These are phyloP conservation scores for Tolypocladium sp. DNA, from an alignment of 2,329 filamentous ascomycete genomes.

Conservation along the genomic window DNA sequence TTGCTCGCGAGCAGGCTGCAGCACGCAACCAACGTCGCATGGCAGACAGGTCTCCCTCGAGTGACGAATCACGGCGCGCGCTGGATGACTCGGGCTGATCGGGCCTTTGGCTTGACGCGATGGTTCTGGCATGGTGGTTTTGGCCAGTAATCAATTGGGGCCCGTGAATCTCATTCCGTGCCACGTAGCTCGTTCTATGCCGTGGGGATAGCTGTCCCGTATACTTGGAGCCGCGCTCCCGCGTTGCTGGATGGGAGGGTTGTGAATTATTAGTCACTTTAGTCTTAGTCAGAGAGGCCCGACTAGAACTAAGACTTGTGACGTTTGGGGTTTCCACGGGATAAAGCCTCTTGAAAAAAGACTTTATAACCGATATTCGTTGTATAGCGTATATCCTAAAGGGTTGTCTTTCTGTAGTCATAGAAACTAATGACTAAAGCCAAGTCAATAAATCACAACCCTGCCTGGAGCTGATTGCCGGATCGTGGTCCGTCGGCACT, in stretches of 20 bases:
- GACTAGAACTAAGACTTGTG: too few species aligned
- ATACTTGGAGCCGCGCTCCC: neutral
- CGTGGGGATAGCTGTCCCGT: neutral
- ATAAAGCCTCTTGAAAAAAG: too few species aligned
- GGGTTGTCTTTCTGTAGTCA: too few species aligned
- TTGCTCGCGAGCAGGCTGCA: neutral
- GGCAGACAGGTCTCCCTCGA: neutral
- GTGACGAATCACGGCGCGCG: neutral
- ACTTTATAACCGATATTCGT: too few species aligned
- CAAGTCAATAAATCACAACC: too few species aligned
- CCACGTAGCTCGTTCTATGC: neutral
- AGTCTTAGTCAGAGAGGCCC: too few species aligned
- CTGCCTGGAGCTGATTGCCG: too few species aligned
- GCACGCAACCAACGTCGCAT: neutral
- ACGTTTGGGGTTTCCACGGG: too few species aligned
- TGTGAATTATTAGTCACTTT: too few species aligned
- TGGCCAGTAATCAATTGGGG: neutral
- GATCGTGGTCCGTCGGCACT: neutral
- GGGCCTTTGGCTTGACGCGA: neutral
- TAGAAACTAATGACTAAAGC: too few species aligned
- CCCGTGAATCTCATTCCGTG: neutral
- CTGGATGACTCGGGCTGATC: neutral
- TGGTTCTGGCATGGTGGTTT: neutral
- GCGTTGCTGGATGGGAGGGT: too few species aligned
- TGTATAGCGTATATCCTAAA: too few species aligned